These are phyloP conservation scores for Xylaria cubensis DNA, from an alignment of 495 filamentous ascomycete species.

Conservation along the genomic window DNA sequence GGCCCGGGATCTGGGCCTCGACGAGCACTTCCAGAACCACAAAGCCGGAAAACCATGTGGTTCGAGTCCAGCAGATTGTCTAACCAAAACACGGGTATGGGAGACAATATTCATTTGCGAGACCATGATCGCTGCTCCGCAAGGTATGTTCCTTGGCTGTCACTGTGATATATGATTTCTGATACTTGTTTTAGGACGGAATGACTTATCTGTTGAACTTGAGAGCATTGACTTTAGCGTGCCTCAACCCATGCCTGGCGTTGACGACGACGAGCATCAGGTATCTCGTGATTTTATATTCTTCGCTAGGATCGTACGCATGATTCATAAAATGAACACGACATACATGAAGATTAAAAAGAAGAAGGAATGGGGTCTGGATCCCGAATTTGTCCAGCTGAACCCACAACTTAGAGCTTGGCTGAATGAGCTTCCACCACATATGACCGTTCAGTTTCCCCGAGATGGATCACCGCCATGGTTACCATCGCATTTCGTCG, in stretches of 20 bases:
- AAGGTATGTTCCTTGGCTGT: constrained; percentile 64
- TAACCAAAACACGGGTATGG: constrained; percentile 88
- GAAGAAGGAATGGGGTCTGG: constrained; percentile 87
- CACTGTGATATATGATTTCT: constrained; percentile 21
- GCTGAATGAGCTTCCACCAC: constrained; percentile 76
- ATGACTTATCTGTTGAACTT: constrained; percentile 76
- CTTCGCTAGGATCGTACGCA: constrained; percentile 76
- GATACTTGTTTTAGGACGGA: constrained; percentile 68
- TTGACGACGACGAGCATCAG: constrained; percentile 78
- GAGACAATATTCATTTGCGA: constrained; percentile 87
- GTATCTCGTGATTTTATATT: constrained; percentile 83
- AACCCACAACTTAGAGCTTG: constrained; percentile 77
- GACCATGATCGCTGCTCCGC: constrained; percentile 91
- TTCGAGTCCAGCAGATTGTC: constrained; percentile 73
- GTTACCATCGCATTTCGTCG: constrained; percentile 88
- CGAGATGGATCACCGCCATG: constrained; percentile 81
- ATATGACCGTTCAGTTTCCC: constrained; percentile 81
- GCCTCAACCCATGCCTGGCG: constrained; percentile 65
- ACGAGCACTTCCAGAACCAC: constrained; percentile 85
- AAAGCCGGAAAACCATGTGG: constrained; percentile 72
- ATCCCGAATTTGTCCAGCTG: constrained; percentile 81
- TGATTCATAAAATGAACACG: constrained; percentile 77
- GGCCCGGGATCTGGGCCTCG: constrained; percentile 89
- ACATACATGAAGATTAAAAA: constrained; percentile 79
- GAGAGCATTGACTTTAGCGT: constrained; percentile 80